These are phyloP conservation scores for Linum usitatissimum DNA, from an alignment of 345 rosid species.

Conservation along the genomic window DNA sequence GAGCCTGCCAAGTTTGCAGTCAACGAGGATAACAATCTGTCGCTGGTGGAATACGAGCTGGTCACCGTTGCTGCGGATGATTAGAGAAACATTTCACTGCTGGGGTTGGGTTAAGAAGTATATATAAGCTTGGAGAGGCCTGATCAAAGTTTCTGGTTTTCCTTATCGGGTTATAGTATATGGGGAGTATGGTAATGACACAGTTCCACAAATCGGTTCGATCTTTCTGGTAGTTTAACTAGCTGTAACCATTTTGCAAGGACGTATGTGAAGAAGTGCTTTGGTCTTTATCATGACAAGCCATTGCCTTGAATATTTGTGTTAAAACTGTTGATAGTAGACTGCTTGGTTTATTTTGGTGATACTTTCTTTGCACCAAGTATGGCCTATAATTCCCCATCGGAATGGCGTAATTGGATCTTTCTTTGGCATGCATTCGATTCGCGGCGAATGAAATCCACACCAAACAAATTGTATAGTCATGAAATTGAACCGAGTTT, in stretches of 20 bases:
- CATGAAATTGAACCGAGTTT: too few species aligned
- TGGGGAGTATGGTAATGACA: background rate
- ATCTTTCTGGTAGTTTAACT: background rate
- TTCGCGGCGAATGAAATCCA: too few species aligned
- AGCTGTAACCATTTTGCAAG: too few species aligned
- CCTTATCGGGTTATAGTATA: background rate
- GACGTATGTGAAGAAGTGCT: too few species aligned
- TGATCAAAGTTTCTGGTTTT: background rate
- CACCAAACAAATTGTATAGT: too few species aligned
- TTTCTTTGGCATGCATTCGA: too few species aligned
- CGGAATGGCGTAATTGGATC: too few species aligned
- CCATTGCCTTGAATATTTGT: background rate
- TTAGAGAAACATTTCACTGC: background rate
- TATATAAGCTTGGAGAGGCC: background rate
- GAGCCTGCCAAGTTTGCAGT: conserved; percentile 58
- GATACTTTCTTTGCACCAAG: too few species aligned
- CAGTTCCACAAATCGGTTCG: background rate
- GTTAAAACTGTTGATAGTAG: background rate
- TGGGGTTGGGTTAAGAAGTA: background rate
- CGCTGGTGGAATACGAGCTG: conserved; percentile 79
- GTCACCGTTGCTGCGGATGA: conserved; percentile 37
- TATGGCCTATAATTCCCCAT: too few species aligned
- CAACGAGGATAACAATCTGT: conserved; percentile 69
- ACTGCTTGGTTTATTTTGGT: background rate
- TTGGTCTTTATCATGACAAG: too few species aligned